Conservation (phyloP, 129 eudicot species). For the Pulicaria dysenterica region DNA sequence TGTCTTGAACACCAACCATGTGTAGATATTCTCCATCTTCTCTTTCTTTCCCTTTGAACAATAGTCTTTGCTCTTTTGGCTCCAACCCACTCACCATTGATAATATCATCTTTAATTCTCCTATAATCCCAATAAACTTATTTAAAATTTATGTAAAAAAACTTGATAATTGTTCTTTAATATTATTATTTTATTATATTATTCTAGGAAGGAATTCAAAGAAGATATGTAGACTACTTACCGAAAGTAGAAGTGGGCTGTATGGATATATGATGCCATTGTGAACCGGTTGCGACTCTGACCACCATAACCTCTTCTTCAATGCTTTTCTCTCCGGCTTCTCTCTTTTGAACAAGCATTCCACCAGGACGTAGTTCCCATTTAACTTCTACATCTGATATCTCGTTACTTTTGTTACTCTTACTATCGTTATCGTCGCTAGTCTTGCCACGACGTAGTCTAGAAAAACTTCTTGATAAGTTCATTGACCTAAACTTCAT, state of each 20-base stretch:
- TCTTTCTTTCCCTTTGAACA: slow-evolving; percentile 83
- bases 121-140: slow-evolving; percentile 26
- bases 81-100: slow-evolving; percentile 64
- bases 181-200: neutral
- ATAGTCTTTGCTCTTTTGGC: slow-evolving; percentile 74
- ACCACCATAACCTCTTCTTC: slow-evolving; percentile 51
- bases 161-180: too few relatives aligned
- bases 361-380: slow-evolving; percentile 93
- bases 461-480: slow-evolving; percentile 61
- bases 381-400: slow-evolving; percentile 45
- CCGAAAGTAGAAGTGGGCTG: slow-evolving; percentile 84
- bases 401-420: neutral
- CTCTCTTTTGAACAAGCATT: slow-evolving; percentile 93
- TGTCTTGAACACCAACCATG: slow-evolving; percentile 89
- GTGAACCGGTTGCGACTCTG: slow-evolving; percentile 62
- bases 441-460: slow-evolving; percentile 42
- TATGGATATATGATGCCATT: slow-evolving; percentile 69
- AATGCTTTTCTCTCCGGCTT: slow-evolving; percentile 27
- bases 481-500: slow-evolving; percentile 70
- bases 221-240: slow-evolving; percentile 26
- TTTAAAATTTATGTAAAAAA: neutral
- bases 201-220: neutral
- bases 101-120: slow-evolving; percentile 69
- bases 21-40: slow-evolving; percentile 77
- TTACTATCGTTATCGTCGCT: slow-evolving; percentile 27